Evolutionary conservation across 495 filamentous ascomycete species (phyloP).

Genomic region (Cenococcum geophilum): DNA sequence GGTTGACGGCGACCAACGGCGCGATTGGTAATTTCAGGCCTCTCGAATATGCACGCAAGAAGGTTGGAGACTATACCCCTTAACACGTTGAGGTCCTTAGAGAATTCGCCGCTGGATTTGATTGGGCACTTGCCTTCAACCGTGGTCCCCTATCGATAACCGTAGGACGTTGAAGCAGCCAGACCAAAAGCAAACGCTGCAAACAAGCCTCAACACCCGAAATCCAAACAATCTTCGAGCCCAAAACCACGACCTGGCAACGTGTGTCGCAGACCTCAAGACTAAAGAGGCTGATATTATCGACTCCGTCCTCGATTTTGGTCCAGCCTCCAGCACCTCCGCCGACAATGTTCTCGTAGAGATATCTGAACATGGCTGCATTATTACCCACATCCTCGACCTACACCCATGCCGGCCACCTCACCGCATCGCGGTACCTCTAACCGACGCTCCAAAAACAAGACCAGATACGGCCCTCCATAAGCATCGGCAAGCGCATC

Average conservation of each 20-base stretch:
- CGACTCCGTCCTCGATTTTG: slow-evolving; percentile 55
- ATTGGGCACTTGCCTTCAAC: too few relatives aligned
- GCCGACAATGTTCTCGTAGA: slow-evolving; percentile 47
- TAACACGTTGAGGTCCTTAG: too few relatives aligned
- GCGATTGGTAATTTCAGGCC: too few relatives aligned
- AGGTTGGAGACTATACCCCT: too few relatives aligned
- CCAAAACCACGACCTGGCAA: slow-evolving; percentile 52
- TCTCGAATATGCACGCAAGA: too few relatives aligned
- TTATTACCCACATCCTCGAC: slow-evolving; percentile 49
- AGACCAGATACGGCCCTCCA: slow-evolving; percentile 35
- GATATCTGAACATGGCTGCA: slow-evolving; percentile 43
- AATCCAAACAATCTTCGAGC: slow-evolving; percentile 44
- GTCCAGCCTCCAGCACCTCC: slow-evolving; percentile 42
- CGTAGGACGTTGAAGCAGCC: too few relatives aligned
- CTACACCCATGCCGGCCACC: slow-evolving; percentile 57
- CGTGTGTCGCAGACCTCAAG: slow-evolving; percentile 51
- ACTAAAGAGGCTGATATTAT: slow-evolving; percentile 49
- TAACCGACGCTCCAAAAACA: slow-evolving; percentile 39
- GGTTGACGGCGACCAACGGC: too few relatives aligned
- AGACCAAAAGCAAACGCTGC: too few relatives aligned
- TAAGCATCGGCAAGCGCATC: slow-evolving; percentile 54
- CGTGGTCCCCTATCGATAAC: too few relatives aligned
- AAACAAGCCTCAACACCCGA: neutral
- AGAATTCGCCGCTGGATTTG: too few relatives aligned
- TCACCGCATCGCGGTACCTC: slow-evolving; percentile 53